Percentiles rank a stretch among this genome's conserved stretches.
Evolutionary conservation across 139 green algal species (phyloP).

Genomic region (Closterium sp.): DNA sequence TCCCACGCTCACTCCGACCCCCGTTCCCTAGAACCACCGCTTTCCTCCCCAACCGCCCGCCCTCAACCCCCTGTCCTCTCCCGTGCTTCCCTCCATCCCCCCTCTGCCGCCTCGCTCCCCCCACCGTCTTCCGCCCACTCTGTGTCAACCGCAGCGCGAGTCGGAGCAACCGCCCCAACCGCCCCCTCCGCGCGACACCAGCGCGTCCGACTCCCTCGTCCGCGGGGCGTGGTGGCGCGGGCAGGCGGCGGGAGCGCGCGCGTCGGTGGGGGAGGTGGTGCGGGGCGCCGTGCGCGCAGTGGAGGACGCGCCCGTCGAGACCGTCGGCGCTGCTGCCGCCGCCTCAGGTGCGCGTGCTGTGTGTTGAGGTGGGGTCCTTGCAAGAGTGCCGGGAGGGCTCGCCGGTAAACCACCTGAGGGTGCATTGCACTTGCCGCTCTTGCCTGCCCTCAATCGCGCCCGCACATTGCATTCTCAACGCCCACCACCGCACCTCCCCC

Average conservation of each 20-base stretch:
- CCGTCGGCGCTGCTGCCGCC: not conserved
- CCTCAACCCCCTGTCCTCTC: not conserved
- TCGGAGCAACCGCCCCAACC: not conserved
- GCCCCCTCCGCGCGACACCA: not conserved
- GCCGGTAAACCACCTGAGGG: no score
- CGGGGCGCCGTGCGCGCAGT: not conserved
- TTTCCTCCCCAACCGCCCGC: not conserved
- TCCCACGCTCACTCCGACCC: no score
- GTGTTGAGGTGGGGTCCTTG: not conserved
- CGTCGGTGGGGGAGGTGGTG: not conserved
- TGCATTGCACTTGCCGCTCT: no score
- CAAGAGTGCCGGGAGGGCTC: no score
- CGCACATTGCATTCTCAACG: no score
- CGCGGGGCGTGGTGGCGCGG: not conserved
- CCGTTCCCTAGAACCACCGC: not conserved
- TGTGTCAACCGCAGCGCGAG: not conserved
- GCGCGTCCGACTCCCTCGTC: not conserved
- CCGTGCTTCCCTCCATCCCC: not conserved
- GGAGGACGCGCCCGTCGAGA: not conserved
- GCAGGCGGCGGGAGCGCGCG: not conserved
- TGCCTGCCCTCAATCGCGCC: no score
- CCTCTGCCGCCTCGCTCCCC: not conserved
- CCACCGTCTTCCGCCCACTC: not conserved
- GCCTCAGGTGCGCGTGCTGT: not conserved
- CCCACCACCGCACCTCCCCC: not conserved